Evolutionary conservation across 805 yeast genomes (phyloP).

Genomic region (Candida ascalaphidarum): DNA sequence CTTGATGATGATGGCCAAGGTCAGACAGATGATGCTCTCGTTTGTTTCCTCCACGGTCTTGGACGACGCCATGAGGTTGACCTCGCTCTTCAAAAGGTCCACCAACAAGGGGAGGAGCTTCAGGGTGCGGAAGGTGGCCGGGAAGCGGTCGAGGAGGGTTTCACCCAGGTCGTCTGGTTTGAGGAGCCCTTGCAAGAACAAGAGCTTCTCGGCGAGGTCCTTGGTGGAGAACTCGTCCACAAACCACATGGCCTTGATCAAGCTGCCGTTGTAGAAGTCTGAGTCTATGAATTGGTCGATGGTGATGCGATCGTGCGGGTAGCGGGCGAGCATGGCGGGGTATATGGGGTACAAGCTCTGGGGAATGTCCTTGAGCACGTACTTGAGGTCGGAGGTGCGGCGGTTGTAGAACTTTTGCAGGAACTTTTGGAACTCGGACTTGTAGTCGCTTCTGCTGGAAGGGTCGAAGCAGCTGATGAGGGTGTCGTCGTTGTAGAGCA

Average conservation of each 20-base stretch:
- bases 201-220: constrained; percentile 52
- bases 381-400: constrained; percentile 22
- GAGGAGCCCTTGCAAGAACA: constrained; percentile 62
- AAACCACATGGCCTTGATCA: constrained; percentile 71
- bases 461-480: constrained; percentile 33
- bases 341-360: constrained; percentile 40
- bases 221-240: constrained; percentile 80
- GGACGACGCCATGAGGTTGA: constrained; percentile 11
- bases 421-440: constrained; percentile 42
- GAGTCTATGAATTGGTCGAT: constrained; percentile 65
- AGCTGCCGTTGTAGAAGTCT: constrained; percentile 72
- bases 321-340: constrained; percentile 46
- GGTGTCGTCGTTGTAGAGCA: constrained; percentile 50
- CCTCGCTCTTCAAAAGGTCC: constrained; percentile 38
- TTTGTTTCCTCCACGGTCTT: constrained; percentile 14
- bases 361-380: constrained; percentile 53
- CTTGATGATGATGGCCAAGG: constrained; percentile 47
- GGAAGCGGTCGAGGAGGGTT: constrained; percentile 21
- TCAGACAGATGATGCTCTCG: constrained; percentile 35
- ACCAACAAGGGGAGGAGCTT: constrained; percentile 69
- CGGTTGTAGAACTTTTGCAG: constrained; percentile 36
- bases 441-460: constrained; percentile 52
- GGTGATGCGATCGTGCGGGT: constrained; percentile 48
- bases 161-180: constrained; percentile 10
- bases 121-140: constrained; percentile 42